Evolutionary conservation across 2,329 filamentous ascomycete species (phyloP), one percentile per base, ranked within the genome.

Genomic region (Zelopaecilomyces penicillatus): DNA sequence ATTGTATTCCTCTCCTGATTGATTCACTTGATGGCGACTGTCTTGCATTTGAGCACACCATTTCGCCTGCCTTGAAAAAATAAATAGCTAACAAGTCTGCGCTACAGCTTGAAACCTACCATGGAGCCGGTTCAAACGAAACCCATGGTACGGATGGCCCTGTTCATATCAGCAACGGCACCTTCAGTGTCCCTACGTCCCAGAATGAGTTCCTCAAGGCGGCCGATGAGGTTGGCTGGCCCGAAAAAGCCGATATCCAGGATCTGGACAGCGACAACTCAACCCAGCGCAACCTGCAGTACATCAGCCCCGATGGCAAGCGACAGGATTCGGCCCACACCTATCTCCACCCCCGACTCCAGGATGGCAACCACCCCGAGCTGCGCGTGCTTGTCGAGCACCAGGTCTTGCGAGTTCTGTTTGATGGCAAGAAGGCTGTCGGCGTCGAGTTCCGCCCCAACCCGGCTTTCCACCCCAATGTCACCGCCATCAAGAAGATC

Each of bases 401-500:
- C 26, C 54, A 59, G 31, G 60, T 64, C n/a, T 42, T 71, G 6
- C 71, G 73, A 4, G 69, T 82, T 3, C 47, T 80, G 1, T 74
- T 80, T 42, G 73, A 80, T 30, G 69, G 66, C 28, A 74, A 69
- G 42, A 58, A 63, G 37, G 79, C 80, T 5, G 62, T 63, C 3
- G 79, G 76, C 0, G 69, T 83, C 6, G 76, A 82, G 52, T 76
- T 75, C 50, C 67, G 66, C 38, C 65, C 70, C 35, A 76, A 70
- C 50, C 61, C 65, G 10, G 62, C 63, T 3, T 68, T 67, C 52
- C 63, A 71, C 43, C 61, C 29, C 42, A 56, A 44, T 49, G 54
- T 45, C 26, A 37, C 44, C 27, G 44, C 58, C 61, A 51, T 53
- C 11, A 53, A 55, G n/a, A 48, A 45, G 9, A 61, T 81, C 12